Percentiles rank a stretch among this genome's conserved stretches.
phyloP scores from a whole-genome alignment of 192 early-diverging fungal genomes.

The Kickxella alabastrina region DNA sequence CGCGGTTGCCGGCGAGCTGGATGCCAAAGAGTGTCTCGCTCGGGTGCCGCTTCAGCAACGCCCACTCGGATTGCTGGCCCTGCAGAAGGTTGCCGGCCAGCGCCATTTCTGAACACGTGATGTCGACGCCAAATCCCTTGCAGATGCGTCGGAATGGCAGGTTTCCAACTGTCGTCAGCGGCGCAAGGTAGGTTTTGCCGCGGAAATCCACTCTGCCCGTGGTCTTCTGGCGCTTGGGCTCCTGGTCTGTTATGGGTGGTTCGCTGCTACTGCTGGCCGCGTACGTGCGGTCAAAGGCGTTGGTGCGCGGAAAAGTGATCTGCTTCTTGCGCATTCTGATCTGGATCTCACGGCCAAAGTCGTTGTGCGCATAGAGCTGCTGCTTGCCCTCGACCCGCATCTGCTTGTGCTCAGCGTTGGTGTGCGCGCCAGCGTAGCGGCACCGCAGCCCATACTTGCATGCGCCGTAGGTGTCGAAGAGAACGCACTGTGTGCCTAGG shows the following conservation, averaged over 20 bases:
- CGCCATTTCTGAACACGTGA: slow-evolving; percentile 97
- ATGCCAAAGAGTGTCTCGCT: slow-evolving; percentile 92
- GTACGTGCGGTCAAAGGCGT: slow-evolving; percentile 34
- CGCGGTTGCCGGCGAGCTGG: slow-evolving; percentile 72
- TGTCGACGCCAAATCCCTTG: slow-evolving; percentile 90
- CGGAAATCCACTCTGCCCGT: slow-evolving; percentile 61
- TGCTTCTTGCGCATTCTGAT: slow-evolving; percentile 35
- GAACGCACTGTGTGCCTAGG: slow-evolving; percentile 64
- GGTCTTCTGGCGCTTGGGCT: slow-evolving; percentile 19
- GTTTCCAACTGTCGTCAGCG: slow-evolving; percentile 96
- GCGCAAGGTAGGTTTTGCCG: slow-evolving; percentile 90
- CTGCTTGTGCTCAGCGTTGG: slow-evolving; percentile 44
- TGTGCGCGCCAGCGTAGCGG: slow-evolving; percentile 56
- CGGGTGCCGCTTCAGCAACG: slow-evolving; percentile 75
- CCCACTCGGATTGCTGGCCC: slow-evolving; percentile 74
- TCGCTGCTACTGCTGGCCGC: slow-evolving; percentile 16
- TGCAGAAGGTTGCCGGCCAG: slow-evolving; percentile 63
- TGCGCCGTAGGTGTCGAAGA: slow-evolving; percentile 69
- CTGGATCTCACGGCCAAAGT: slow-evolving; percentile 16
- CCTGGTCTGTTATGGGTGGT: slow-evolving; percentile 6
- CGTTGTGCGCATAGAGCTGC: slow-evolving; percentile 11
- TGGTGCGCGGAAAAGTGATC: slow-evolving; percentile 42
- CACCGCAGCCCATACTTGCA: slow-evolving; percentile 65
- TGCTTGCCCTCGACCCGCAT: slow-evolving; percentile 57
- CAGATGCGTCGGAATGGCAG: slow-evolving; percentile 93